Percentiles rank a stretch among this genome's conserved stretches.
Conservation (phyloP, 1,139 yeast genomes). For the Geotrichum reessii region DNA sequence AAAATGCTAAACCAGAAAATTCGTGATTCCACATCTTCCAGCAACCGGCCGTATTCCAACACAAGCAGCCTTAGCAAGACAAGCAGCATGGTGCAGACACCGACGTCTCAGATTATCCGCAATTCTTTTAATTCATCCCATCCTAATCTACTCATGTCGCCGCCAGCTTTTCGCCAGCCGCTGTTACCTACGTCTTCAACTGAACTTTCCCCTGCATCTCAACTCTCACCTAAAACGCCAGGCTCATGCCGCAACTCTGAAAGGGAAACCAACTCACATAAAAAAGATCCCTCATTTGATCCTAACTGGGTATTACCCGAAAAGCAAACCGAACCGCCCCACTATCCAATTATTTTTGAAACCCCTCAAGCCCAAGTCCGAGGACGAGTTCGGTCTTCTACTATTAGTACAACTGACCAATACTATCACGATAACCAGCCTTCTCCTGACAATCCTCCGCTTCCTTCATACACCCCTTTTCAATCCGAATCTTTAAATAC, state of each 20-base stretch:
- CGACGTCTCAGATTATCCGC: not conserved
- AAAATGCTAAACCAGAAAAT: slow-evolving; percentile 47
- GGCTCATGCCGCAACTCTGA: not conserved
- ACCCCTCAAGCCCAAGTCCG: slow-evolving; percentile 12
- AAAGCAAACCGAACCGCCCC: not conserved
- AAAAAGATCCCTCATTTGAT: slow-evolving; percentile 27
- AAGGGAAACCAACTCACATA: slow-evolving; percentile 12
- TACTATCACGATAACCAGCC: slow-evolving; percentile 8
- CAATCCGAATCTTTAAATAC: not conserved
- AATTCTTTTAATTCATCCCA: slow-evolving; percentile 3
- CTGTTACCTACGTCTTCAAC: slow-evolving; percentile 10
- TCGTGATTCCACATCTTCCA: slow-evolving; percentile 4
- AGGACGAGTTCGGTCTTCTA: slow-evolving; percentile 14
- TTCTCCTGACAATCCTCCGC: slow-evolving; percentile 8
- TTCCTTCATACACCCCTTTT: slow-evolving; percentile 3
- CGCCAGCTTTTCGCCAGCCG: slow-evolving; percentile 16
- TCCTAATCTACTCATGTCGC: slow-evolving; percentile 8
- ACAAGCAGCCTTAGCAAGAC: slow-evolving; percentile 6
- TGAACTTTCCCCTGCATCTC: slow-evolving; percentile 3
- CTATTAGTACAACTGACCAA: slow-evolving; percentile 18
- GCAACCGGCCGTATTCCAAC: not conserved
- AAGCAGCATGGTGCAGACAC: slow-evolving; percentile 3
- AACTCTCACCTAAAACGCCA: slow-evolving; percentile 2
- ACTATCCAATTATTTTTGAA: not conserved
- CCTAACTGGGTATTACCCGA: slow-evolving; percentile 28